Evolutionary conservation across 139 green algal species (phyloP).

Genomic region (Chlamydomonas asymmetrica): DNA sequence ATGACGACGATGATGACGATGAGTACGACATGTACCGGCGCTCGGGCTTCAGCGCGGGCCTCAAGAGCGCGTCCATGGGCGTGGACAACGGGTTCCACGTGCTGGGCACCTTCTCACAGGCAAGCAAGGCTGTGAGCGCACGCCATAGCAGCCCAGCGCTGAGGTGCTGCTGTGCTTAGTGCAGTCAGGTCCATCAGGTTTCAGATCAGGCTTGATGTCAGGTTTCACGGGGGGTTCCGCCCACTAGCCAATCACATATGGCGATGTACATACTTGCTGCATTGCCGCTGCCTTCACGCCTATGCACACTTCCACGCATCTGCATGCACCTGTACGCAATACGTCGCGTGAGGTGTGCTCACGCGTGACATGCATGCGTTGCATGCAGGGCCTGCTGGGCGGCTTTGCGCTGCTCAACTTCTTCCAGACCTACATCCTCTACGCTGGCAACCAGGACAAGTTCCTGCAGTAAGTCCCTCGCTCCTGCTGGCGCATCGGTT

Average conservation of each 20-base stretch:
- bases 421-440: slow-evolving; percentile 49
- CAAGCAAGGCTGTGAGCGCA: neutral
- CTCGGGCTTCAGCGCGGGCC: slow-evolving; percentile 22
- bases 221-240: too few relatives aligned
- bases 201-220: too few relatives aligned
- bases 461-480: too few relatives aligned
- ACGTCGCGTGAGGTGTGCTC: too few relatives aligned
- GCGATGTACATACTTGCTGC: neutral
- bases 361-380: too few relatives aligned
- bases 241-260: too few relatives aligned
- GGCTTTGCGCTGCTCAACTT: slow-evolving; percentile 49
- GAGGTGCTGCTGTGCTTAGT: too few relatives aligned
- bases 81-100: slow-evolving; percentile 36
- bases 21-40: neutral
- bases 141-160: too few relatives aligned
- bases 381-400: slow-evolving; percentile 37
- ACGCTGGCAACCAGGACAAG: neutral
- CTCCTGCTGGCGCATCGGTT: too few relatives aligned
- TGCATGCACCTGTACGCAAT: too few relatives aligned
- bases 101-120: slow-evolving; percentile 39
- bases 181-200: too few relatives aligned
- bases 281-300: neutral
- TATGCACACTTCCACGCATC: neutral
- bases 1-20: slow-evolving; percentile 3
- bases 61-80: neutral